Conservation (phyloP, 345 rosid genomes). For the Salix purpurea region DNA sequence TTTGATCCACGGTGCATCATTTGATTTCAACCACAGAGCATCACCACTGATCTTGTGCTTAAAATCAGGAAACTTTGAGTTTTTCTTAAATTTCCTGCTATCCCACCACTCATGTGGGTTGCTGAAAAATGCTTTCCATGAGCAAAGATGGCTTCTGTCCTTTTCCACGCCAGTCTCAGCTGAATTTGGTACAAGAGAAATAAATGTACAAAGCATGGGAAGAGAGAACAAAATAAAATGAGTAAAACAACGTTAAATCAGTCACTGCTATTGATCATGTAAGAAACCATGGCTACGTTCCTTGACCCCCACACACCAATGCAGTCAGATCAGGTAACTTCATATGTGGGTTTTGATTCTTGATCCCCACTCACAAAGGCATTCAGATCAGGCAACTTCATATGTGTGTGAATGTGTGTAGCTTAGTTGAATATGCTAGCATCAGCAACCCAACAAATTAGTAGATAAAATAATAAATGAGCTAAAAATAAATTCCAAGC, state of each 20-base stretch:
- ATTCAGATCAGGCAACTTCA: not conserved
- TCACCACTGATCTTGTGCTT: constrained; percentile 15
- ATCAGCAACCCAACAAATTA: not conserved
- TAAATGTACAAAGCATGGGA: not conserved
- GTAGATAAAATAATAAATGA: not conserved
- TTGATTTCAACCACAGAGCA: constrained; percentile 2
- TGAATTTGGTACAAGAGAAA: constrained; percentile 8
- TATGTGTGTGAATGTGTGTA: not conserved
- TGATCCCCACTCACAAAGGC: not conserved
- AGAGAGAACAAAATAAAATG: not conserved
- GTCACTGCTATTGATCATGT: not conserved
- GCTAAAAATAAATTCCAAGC: not conserved
- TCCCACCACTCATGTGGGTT: constrained; percentile 23
- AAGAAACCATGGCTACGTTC: not conserved
- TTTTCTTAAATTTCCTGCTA: not conserved
- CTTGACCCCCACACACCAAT: not conserved
- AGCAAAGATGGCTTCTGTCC: not conserved
- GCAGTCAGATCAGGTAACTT: not conserved
- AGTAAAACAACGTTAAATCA: not conserved
- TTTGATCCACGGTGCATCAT: constrained; percentile 22
- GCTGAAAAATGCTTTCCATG: constrained; percentile 16
- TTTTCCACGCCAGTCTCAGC: constrained; percentile 18
- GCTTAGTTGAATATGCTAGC: not conserved
- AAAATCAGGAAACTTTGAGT: constrained; percentile 11
- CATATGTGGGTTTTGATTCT: no score